Evolutionary conservation across 2,329 filamentous ascomycete genomes (phyloP).

Genomic region (Tolypocladium nubicola): DNA sequence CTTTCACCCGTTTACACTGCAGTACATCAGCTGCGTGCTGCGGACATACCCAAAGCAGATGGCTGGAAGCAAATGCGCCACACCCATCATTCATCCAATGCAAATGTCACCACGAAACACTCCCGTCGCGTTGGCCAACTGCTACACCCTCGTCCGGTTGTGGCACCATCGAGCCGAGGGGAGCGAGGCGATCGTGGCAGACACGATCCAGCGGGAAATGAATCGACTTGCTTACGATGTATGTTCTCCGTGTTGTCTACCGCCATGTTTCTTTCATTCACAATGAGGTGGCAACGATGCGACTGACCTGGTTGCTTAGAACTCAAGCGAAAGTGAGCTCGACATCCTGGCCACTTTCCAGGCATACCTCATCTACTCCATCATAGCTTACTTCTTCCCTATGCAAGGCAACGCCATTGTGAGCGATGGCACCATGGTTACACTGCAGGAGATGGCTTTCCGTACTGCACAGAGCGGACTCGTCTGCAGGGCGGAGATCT

Average conservation of each 20-base stretch:
- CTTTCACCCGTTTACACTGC: neutral
- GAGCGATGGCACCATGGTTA: slow-evolving; percentile 33
- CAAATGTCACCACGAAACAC: neutral
- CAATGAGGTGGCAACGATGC: no score
- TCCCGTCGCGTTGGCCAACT: neutral
- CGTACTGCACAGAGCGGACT: slow-evolving; percentile 27
- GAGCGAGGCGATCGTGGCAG: neutral
- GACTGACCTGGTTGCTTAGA: no score
- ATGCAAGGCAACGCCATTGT: slow-evolving; percentile 14
- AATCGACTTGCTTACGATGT: no score
- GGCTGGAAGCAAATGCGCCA: neutral
- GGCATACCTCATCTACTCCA: slow-evolving; percentile 40
- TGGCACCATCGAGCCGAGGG: neutral
- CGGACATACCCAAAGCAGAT: neutral
- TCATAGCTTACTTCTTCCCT: slow-evolving; percentile 34
- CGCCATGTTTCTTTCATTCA: no score
- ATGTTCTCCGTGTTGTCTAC: no score
- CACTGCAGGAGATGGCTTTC: slow-evolving; percentile 39
- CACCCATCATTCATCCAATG: neutral
- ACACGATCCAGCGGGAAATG: neutral
- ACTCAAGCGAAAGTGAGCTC: no score
- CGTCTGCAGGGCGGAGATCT: slow-evolving; percentile 5
- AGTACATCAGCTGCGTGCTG: neutral
- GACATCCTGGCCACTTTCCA: slow-evolving; percentile 34
- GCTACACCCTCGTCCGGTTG: neutral